Evolutionary conservation across 805 yeast genomes (phyloP).

Genomic region (Saccharomycopsis fermentans): DNA sequence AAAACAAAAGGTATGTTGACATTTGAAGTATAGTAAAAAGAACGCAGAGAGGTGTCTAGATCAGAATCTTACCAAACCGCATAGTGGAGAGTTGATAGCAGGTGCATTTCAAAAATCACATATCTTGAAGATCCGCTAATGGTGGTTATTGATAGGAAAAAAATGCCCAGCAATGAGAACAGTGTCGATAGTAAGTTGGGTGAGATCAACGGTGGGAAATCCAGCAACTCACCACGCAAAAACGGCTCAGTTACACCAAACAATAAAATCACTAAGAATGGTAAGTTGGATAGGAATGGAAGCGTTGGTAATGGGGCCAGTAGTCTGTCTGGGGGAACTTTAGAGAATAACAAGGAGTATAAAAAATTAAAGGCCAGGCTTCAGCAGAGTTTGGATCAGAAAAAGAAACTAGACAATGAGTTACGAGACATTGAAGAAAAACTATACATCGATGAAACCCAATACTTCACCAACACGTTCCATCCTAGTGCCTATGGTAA

Average conservation of each 20-base stretch:
- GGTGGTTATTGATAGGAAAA: neutral
- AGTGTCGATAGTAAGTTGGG: neutral
- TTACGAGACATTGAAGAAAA: constrained; percentile 61
- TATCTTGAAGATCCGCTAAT: too few relatives aligned
- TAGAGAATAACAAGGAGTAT: constrained; percentile 35
- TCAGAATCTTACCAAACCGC: too few relatives aligned
- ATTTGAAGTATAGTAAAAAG: too few relatives aligned
- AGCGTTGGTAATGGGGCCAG: neutral
- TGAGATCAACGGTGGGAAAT: neutral
- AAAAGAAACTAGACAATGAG: constrained; percentile 55
- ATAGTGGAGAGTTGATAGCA: too few relatives aligned
- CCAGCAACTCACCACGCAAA: neutral
- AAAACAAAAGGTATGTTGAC: too few relatives aligned
- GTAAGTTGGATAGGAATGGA: neutral
- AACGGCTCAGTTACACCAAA: neutral
- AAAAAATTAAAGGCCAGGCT: constrained; percentile 57
- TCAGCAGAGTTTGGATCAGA: constrained; percentile 49
- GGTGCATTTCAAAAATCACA: too few relatives aligned
- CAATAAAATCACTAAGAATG: neutral
- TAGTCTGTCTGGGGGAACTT: neutral
- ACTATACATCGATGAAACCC: constrained; percentile 67
- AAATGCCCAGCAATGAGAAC: neutral
- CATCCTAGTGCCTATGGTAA: constrained; percentile 40
- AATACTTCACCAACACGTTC: constrained; percentile 61
- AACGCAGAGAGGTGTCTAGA: too few relatives aligned